These are phyloP conservation scores for Lolium rigidum DNA, from an alignment of 176 grass and related monocot species.

Conservation along the genomic window DNA sequence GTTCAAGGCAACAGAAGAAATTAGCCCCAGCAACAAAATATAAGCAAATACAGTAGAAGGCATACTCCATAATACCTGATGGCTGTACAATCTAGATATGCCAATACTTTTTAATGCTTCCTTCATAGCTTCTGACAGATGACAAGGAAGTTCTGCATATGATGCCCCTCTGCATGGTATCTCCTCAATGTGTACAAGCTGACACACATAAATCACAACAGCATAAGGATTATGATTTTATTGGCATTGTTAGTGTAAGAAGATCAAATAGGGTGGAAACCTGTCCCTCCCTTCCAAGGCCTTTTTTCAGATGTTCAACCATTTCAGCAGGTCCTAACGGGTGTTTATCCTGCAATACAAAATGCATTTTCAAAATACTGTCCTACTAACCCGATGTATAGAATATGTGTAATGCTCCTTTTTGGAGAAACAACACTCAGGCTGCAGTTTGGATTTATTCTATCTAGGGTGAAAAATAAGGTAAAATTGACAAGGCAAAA, in stretches of 20 bases:
- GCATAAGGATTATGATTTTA: background rate
- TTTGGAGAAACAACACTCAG: conserved; percentile 11
- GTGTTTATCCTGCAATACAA: conserved; percentile 55
- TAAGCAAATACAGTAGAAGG: conserved; percentile 29
- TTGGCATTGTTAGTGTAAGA: conserved; percentile 4
- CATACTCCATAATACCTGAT: conserved; percentile 67
- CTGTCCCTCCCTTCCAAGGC: conserved; percentile 80
- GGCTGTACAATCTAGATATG: conserved; percentile 85
- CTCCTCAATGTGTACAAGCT: conserved; percentile 83
- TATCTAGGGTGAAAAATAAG: conserved; percentile 15
- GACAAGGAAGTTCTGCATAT: conserved; percentile 62
- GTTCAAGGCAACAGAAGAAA: conserved; percentile 37
- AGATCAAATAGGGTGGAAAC: conserved; percentile 48
- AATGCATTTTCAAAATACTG: background rate
- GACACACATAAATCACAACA: conserved; percentile 37
- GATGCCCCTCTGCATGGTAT: conserved; percentile 65
- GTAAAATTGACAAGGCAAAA: conserved; percentile 26
- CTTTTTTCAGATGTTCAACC: conserved; percentile 86
- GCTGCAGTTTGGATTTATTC: conserved; percentile 20
- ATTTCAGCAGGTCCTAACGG: conserved; percentile 73
- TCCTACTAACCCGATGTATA: background rate
- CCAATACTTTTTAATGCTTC: conserved; percentile 62
- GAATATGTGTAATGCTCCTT: conserved; percentile 22
- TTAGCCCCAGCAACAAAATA: conserved; percentile 27
- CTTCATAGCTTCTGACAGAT: conserved; percentile 65